A percentile compares a stretch with the other conserved stretches of the same genome.
These are phyloP conservation scores for Sanguinoderma infundibulare DNA, from an alignment of 1,284 basidiomycete species.

Conservation along the genomic window DNA sequence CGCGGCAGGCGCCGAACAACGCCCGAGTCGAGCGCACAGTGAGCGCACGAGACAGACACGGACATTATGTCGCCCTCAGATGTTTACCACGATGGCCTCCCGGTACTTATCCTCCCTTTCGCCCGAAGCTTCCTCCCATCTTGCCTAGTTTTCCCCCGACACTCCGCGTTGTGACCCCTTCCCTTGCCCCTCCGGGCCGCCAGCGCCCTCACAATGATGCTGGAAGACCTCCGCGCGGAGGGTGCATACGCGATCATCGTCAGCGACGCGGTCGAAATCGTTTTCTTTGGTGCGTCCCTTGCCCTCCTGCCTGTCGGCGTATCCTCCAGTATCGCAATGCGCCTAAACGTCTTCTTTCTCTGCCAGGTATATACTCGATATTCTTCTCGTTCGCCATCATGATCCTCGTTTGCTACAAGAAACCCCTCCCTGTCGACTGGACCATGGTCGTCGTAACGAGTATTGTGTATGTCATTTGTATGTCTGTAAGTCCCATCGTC, in stretches of 20 bases:
- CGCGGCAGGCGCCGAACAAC: no score
- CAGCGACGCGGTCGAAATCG: slow-evolving; percentile 21
- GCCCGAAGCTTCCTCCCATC: background rate
- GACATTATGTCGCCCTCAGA: background rate
- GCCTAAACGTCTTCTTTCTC: background rate
- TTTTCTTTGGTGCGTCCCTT: slow-evolving; percentile 18
- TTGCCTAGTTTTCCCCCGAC: background rate
- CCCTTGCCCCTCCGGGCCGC: background rate
- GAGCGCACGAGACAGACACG: background rate
- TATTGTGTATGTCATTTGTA: slow-evolving; percentile 13
- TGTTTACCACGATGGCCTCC: background rate
- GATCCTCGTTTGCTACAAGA: slow-evolving; percentile 15
- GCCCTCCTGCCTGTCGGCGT: background rate
- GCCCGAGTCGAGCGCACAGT: background rate
- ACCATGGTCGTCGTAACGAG: slow-evolving; percentile 3
- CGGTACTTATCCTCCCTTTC: background rate
- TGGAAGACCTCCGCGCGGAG: slow-evolving; percentile 13
- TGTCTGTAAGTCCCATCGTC: slow-evolving; percentile 15
- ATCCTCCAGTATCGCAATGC: background rate
- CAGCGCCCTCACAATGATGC: slow-evolving; percentile 13
- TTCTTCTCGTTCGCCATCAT: slow-evolving; percentile 22
- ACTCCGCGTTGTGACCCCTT: background rate
- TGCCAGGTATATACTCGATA: slow-evolving; percentile 20
- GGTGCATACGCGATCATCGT: slow-evolving; percentile 22
- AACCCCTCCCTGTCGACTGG: slow-evolving; percentile 21